Evolutionary conservation across 1,139 yeast genomes (phyloP), one percentile per base, ranked within the genome.

Genomic region (Suhomyces bribrorum): DNA sequence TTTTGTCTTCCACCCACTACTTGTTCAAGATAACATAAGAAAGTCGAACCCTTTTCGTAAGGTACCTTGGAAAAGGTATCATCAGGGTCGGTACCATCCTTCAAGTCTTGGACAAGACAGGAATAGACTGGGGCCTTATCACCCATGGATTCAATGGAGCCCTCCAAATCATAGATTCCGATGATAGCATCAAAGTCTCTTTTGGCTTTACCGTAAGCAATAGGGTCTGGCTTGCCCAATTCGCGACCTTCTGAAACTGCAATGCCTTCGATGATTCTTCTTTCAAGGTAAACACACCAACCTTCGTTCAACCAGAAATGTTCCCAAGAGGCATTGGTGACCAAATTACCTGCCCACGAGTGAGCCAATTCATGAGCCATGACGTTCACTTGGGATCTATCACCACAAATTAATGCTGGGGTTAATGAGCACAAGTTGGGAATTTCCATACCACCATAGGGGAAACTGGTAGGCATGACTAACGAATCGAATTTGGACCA

Each of bases 231-330:
- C 31, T 40, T 36, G 3, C 53, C 54, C 5, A 22, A 18, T 2
- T 34, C 38, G 12, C 44, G 42, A 14, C 48, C 48, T 25, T 52
- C 54, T n/a, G 47, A 46, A 13, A 44, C 37, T 13, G 56, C 53
- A 24, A 87, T 62, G 5, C 75, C 78, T 23, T 86, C 96, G 30
- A 81, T 68, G 45, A 89, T 89, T 53, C 96, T 73, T 59, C 97
- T 78, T 62, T 89, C 96, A 27, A 89, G 64, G 58, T 88, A 89
- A 18, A 89, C 96, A 12, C 96, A 87, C 96, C 96, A 88, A 29
- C 97, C 97, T 66, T 89, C 97, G 58, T 89, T 89, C 48, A 89
- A 73, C 95, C 96, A 89, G 61, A 89, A 87, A 64, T 88, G 96
- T 59, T 86, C 92, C 94, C 96, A 88, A 0, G 92, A 83, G 53